phyloP scores from a whole-genome alignment of 768 basidiomycete genomes.

The Russula emetica region DNA sequence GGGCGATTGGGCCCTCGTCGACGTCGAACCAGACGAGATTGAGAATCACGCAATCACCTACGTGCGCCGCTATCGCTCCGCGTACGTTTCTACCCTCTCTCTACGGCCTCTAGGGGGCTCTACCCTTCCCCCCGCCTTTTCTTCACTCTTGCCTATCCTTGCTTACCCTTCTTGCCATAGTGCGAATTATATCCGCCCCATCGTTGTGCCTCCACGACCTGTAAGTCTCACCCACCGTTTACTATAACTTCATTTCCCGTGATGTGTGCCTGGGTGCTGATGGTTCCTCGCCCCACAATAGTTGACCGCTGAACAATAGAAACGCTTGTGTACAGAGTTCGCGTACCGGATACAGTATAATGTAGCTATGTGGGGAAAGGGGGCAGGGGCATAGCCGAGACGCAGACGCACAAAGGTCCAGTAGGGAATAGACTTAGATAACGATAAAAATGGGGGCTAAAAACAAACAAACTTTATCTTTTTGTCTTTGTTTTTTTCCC shows the following conservation, averaged over 20 bases:
- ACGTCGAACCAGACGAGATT: constrained; percentile 76
- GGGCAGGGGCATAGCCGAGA: neutral
- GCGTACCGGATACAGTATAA: constrained; percentile 3
- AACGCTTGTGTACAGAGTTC: neutral
- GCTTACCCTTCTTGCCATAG: constrained; percentile 12
- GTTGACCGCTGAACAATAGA: constrained; percentile 15
- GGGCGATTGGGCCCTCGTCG: constrained; percentile 81
- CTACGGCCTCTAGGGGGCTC: neutral
- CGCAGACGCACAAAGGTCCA: neutral
- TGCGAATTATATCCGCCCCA: constrained; percentile 26
- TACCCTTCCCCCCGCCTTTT: too few relatives aligned
- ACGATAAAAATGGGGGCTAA: neutral
- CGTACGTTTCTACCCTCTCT: constrained; percentile 53
- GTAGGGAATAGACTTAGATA: constrained; percentile 4
- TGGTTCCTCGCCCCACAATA: neutral
- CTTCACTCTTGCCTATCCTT: neutral
- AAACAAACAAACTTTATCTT: neutral
- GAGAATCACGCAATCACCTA: constrained; percentile 88
- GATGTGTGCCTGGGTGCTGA: constrained; percentile 5
- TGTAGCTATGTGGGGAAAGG: neutral
- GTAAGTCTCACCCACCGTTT: neutral
- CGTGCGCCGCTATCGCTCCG: constrained; percentile 81
- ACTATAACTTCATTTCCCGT: neutral
- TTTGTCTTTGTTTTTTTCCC: neutral
- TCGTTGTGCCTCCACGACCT: constrained; percentile 23